phyloP scores from a whole-genome alignment of 2,329 filamentous ascomycete species.

The Penicillium sp. region DNA sequence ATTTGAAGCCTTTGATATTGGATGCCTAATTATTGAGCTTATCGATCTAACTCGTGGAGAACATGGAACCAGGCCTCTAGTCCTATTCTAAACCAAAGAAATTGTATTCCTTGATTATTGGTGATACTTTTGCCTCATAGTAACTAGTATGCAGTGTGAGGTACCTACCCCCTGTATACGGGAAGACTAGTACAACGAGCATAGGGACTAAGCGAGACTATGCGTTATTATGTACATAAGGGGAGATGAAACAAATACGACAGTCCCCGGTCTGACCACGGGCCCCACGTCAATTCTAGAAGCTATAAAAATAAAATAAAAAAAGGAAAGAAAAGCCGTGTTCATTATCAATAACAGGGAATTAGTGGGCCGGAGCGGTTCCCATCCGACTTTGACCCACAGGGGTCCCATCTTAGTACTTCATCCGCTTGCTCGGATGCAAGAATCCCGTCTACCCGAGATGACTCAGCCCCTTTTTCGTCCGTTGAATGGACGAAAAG shows the following conservation, averaged over 20 bases:
- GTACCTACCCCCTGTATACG: too few species aligned
- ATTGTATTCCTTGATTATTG: too few species aligned
- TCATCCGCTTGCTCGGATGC: constrained; percentile 6
- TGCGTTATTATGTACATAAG: not conserved
- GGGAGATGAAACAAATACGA: not conserved
- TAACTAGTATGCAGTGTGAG: too few species aligned
- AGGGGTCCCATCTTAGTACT: not conserved
- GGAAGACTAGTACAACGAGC: too few species aligned
- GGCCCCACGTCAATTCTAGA: not conserved
- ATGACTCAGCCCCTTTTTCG: constrained; percentile 9
- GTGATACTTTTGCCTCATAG: too few species aligned
- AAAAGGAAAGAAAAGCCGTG: not conserved
- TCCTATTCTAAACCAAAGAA: not conserved
- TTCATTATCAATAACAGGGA: not conserved
- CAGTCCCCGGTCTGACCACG: not conserved
- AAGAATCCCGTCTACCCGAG: not conserved
- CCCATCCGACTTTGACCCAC: constrained; percentile 1
- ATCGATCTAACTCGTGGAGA: not conserved
- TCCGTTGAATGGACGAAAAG: not conserved
- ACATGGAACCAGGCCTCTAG: not conserved
- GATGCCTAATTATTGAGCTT: not conserved
- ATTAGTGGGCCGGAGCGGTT: constrained; percentile 6
- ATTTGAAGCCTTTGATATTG: not conserved
- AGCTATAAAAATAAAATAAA: not conserved
- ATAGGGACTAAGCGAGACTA: not conserved